Evolutionary conservation across 2,329 filamentous ascomycete genomes (phyloP).

Genomic region (Annulohypoxylon truncatum): DNA sequence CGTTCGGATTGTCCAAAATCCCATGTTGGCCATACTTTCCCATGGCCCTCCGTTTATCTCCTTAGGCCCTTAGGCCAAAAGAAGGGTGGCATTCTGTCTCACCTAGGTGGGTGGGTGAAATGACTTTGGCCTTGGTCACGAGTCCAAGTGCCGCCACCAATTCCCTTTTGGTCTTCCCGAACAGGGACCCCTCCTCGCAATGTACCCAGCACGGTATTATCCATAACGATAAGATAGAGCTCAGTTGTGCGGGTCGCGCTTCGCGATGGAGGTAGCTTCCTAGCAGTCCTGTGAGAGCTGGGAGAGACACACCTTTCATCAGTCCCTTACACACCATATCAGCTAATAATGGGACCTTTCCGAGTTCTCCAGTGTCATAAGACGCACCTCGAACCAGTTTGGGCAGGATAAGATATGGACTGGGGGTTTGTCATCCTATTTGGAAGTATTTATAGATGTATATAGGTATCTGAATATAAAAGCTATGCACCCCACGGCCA

Average conservation of each 20-base stretch:
- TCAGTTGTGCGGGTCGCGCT: constrained; percentile 36
- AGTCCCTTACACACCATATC: constrained; percentile 47
- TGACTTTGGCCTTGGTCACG: constrained; percentile 51
- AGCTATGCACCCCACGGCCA: constrained; percentile 35
- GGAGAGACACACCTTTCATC: constrained; percentile 39
- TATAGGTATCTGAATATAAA: constrained; percentile 39
- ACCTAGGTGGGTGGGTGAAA: constrained; percentile 51
- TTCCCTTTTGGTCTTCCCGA: constrained; percentile 40
- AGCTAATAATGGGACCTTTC: constrained; percentile 37
- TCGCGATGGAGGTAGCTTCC: constrained; percentile 37
- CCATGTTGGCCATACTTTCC: constrained; percentile 43
- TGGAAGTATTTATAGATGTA: constrained; percentile 41
- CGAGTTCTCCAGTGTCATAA: constrained; percentile 48
- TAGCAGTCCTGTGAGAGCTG: constrained; percentile 44
- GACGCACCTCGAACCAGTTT: constrained; percentile 44
- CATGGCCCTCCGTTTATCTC: constrained; percentile 39
- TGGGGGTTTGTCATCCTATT: constrained; percentile 31
- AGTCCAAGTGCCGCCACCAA: constrained; percentile 47
- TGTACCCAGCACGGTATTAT: constrained; percentile 35
- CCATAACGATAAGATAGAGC: constrained; percentile 48
- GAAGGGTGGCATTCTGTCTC: constrained; percentile 50
- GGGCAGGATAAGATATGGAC: constrained; percentile 36
- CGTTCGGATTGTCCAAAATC: constrained; percentile 40
- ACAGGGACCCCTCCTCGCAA: constrained; percentile 42
- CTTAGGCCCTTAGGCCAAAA: constrained; percentile 24